Conservation (phyloP, 2,329 filamentous ascomycete genomes). For the Paracamarosporium sp. region DNA sequence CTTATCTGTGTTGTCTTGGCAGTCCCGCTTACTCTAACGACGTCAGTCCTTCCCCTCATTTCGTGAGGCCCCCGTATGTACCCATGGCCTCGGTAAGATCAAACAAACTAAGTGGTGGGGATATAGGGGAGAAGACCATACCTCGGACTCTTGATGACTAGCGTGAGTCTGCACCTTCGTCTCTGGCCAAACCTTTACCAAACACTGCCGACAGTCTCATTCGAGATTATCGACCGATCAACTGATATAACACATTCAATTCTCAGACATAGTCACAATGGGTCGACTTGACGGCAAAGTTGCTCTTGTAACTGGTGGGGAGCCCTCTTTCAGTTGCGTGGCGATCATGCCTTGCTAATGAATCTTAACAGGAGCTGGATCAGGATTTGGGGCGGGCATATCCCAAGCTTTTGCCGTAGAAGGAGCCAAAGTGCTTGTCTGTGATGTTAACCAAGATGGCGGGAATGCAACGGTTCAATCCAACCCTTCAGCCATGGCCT, state of each 20-base stretch:
- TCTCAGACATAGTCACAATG: slow-evolving; percentile 27
- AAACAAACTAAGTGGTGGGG: slow-evolving; percentile 7
- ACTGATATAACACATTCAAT: neutral
- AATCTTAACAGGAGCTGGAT: slow-evolving; percentile 58
- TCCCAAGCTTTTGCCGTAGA: slow-evolving; percentile 65
- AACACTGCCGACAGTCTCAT: neutral
- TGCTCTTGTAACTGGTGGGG: slow-evolving; percentile 61
- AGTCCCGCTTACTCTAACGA: slow-evolving; percentile 7
- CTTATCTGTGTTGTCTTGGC: slow-evolving; percentile 12
- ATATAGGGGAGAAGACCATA: slow-evolving; percentile 11
- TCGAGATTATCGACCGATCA: neutral
- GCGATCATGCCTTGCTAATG: slow-evolving; percentile 7
- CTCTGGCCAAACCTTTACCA: neutral
- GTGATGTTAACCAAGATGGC: slow-evolving; percentile 64
- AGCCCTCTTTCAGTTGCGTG: slow-evolving; percentile 12
- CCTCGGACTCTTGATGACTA: neutral
- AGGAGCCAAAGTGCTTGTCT: slow-evolving; percentile 67
- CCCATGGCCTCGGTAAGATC: slow-evolving; percentile 2
- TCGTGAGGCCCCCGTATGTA: slow-evolving; percentile 5
- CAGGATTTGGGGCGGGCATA: slow-evolving; percentile 70
- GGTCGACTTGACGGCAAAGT: slow-evolving; percentile 60
- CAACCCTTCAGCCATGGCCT: slow-evolving; percentile 41
- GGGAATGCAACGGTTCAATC: slow-evolving; percentile 59
- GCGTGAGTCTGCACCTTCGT: neutral
- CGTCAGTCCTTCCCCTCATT: slow-evolving; percentile 19